phyloP scores from a whole-genome alignment of 176 grass and related monocot genomes.

The Triticum monococcum region DNA sequence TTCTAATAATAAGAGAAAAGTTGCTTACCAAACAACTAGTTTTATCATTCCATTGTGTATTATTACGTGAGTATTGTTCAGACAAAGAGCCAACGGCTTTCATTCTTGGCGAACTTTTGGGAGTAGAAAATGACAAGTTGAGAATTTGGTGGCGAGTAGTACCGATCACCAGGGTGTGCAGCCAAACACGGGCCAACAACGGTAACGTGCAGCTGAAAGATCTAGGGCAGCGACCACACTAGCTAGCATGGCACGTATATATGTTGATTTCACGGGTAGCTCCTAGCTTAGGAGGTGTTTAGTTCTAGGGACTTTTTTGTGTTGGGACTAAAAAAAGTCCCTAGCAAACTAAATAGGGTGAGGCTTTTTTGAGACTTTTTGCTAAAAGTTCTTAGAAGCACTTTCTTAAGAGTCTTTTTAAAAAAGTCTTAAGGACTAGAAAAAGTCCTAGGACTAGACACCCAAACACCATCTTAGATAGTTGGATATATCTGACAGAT shows the following conservation, averaged over 20 bases:
- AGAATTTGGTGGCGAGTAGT: neutral
- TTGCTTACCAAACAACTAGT: neutral
- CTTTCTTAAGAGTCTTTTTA: too few species aligned
- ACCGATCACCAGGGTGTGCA: neutral
- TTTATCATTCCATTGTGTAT: neutral
- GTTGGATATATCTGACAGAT: too few species aligned
- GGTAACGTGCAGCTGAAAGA: neutral
- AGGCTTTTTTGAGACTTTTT: too few species aligned
- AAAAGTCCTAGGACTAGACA: too few species aligned
- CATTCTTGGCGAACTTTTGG: neutral
- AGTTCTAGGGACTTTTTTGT: too few species aligned
- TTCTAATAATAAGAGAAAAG: neutral
- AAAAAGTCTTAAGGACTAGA: too few species aligned
- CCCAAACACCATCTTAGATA: neutral
- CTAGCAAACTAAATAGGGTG: too few species aligned
- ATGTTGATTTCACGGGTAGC: neutral
- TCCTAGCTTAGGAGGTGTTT: too few species aligned
- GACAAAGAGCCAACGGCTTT: too few species aligned
- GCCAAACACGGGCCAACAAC: neutral
- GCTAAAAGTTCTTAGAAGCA: too few species aligned
- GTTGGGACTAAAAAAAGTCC: too few species aligned
- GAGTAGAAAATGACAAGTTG: neutral
- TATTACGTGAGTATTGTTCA: too few species aligned
- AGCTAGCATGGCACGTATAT: neutral
- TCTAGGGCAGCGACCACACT: neutral